These are phyloP conservation scores for Kuraishia hungarica DNA, from an alignment of 805 yeast genomes.

Conservation along the genomic window DNA sequence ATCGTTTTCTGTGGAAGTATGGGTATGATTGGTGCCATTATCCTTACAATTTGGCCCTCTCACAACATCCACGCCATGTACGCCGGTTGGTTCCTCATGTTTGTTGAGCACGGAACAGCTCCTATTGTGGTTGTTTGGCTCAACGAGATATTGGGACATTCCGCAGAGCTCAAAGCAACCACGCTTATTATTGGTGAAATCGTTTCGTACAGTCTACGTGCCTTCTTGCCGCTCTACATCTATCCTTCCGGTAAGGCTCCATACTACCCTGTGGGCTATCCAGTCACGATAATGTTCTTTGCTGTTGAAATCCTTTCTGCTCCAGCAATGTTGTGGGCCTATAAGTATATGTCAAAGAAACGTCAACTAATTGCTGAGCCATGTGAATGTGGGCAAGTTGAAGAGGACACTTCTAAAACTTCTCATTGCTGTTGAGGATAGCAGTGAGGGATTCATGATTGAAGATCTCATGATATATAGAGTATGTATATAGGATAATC, in stretches of 20 bases:
- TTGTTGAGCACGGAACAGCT: conserved; percentile 14
- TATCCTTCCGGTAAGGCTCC: conserved; percentile 27
- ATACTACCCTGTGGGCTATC: conserved; percentile 23
- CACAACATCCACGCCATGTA: conserved; percentile 13
- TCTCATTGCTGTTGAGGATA: not conserved
- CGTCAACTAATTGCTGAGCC: not conserved
- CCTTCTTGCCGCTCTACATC: conserved; percentile 25
- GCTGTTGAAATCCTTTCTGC: conserved; percentile 10
- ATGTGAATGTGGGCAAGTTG: not conserved
- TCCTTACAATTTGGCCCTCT: conserved; percentile 11
- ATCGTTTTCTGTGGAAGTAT: conserved; percentile 14
- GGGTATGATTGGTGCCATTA: conserved; percentile 11
- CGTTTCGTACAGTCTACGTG: conserved; percentile 21
- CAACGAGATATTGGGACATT: conserved; percentile 17
- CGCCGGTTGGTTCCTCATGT: conserved; percentile 16
- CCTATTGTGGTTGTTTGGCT: conserved; percentile 18
- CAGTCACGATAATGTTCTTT: conserved; percentile 10
- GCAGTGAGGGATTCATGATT: too few species aligned
- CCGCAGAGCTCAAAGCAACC: conserved; percentile 17
- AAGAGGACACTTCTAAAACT: not conserved
- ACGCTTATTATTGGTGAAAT: conserved; percentile 23
- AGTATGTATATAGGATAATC: too few species aligned
- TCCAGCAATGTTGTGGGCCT: conserved; percentile 6
- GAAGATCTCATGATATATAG: too few species aligned
- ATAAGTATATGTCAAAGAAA: not conserved